Evolutionary conservation across 2,329 filamentous ascomycete genomes (phyloP), one percentile per base, ranked within the genome.

Genomic region (Colletotrichum falcatum): DNA sequence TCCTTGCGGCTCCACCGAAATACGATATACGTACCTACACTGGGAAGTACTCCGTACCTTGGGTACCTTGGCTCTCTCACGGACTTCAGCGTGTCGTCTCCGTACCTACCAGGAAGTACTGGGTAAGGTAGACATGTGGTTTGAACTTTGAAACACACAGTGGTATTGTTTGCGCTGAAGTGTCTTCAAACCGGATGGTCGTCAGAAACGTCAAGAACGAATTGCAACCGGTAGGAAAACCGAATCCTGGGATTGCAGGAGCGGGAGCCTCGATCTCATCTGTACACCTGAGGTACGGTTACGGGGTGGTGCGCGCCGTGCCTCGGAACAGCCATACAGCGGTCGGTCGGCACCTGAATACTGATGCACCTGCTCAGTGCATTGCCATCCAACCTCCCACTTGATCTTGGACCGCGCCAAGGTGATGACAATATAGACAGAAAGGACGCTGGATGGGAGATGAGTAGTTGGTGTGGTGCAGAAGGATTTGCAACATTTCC

Each of bases 61-160:
- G n/a, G n/a, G 39, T 42, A 49, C 42, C 28, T 35, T 37, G 39
- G n/a, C 44, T 33, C 37, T 58, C 49, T 33, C 56, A 51, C 46
- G 42, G 35, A 56, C 66, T 54, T 61, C 56, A 61, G 56, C 56
- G 35, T 35, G 42, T 35, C 42, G 28, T n/a, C 46, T 55, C 30
- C 16, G 48, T 66, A 42, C 55, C 44, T 66, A 42, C 55, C 44
- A 9, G 67, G 48, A 67, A 33, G 67, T 56, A 44, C 42, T 66
- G 39, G 64, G 30, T 51, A 66, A 44, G 51, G 33, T 61, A 62
- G 56, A 44, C 54, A 46, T 30, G 64, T 70, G 59, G 65, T 65
- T 71, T 69, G 60, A 70, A 65, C 65, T 71, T 44, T 71, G 69
- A 71, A 71, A 71, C 65, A 54, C 69, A 68, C 33, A 42, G 65